phyloP scores from a whole-genome alignment of 805 yeast species.

The Candida vaughaniae region DNA sequence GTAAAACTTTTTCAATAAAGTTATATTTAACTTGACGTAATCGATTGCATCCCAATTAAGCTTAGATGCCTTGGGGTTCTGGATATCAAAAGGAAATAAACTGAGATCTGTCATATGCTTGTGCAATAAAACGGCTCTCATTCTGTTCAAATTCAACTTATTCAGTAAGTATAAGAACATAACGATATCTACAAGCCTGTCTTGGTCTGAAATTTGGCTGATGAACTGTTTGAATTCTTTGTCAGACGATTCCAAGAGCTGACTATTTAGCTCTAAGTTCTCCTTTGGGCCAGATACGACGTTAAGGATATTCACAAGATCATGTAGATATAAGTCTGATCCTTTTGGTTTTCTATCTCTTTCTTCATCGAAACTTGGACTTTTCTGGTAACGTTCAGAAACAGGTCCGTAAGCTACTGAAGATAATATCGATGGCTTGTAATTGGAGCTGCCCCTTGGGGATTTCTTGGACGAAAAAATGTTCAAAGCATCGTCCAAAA shows the following conservation, averaged over 20 bases:
- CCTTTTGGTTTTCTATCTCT: neutral
- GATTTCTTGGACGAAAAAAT: constrained; percentile 5
- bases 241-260: constrained; percentile 3
- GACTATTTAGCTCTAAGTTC: neutral
- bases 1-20: constrained; percentile 36
- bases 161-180: constrained; percentile 25
- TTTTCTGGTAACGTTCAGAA: constrained; percentile 23
- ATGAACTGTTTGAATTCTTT: constrained; percentile 3
- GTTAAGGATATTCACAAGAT: constrained; percentile 3
- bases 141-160: constrained; percentile 21
- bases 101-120: constrained; percentile 20
- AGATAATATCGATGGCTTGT: constrained; percentile 33
- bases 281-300: constrained; percentile 2
- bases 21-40: constrained; percentile 26
- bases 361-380: neutral
- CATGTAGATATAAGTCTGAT: neutral
- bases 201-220: neutral
- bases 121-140: constrained; percentile 29
- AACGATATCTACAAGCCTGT: constrained; percentile 7
- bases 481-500: constrained; percentile 6
- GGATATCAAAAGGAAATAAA: constrained; percentile 17
- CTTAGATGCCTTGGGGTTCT: constrained; percentile 9
- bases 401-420: constrained; percentile 34
- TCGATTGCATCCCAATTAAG: constrained; percentile 19
- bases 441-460: constrained; percentile 9